Conservation (phyloP, 1,284 basidiomycete species). For the Erythrobasidium hasegawianum region DNA sequence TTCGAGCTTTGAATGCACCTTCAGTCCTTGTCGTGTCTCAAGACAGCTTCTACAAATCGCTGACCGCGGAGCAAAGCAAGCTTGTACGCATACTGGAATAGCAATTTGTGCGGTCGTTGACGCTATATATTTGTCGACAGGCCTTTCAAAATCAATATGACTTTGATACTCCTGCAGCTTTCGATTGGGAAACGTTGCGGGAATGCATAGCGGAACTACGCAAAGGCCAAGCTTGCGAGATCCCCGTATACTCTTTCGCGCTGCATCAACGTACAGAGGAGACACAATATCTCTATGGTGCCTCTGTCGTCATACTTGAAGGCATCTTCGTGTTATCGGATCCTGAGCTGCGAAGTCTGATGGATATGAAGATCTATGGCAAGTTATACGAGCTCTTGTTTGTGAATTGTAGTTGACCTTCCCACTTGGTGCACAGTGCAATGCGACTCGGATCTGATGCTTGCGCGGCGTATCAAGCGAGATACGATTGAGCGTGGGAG, state of each 20-base stretch:
- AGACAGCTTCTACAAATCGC: constrained; percentile 88
- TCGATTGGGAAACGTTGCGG: constrained; percentile 84
- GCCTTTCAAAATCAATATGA: constrained; percentile 74
- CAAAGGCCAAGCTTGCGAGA: constrained; percentile 61
- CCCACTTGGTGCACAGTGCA: constrained; percentile 50
- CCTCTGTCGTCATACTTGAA: constrained; percentile 90
- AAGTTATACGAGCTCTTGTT: too few relatives aligned
- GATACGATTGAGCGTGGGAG: constrained; percentile 85
- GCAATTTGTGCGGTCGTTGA: background rate
- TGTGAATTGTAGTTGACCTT: too few relatives aligned
- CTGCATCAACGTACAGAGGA: constrained; percentile 83
- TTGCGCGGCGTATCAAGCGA: constrained; percentile 81
- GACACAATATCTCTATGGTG: constrained; percentile 89
- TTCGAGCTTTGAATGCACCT: constrained; percentile 74
- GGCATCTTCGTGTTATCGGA: constrained; percentile 90
- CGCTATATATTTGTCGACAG: background rate
- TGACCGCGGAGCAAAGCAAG: constrained; percentile 70
- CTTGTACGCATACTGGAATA: constrained; percentile 55
- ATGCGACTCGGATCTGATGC: constrained; percentile 94
- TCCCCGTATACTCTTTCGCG: constrained; percentile 90
- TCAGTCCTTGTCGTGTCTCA: constrained; percentile 84
- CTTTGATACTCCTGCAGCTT: constrained; percentile 89
- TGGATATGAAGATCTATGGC: constrained; percentile 75
- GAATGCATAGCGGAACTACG: constrained; percentile 83
- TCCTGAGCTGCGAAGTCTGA: constrained; percentile 68